These are phyloP conservation scores for Pelargonium cotyledonis DNA, from an alignment of 441 rosid genomes.

Conservation along the genomic window DNA sequence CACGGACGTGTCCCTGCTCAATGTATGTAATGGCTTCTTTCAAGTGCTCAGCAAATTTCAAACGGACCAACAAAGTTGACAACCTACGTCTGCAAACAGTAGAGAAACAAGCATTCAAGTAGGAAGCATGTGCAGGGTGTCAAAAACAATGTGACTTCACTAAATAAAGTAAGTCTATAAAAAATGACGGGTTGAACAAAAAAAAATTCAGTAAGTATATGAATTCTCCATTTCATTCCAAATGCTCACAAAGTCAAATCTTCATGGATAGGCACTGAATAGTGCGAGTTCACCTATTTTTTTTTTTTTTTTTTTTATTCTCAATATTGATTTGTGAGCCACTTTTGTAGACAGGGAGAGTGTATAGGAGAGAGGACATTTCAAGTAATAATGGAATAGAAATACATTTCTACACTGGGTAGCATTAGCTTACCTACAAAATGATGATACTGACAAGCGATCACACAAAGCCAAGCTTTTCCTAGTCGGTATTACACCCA, in stretches of 20 bases:
- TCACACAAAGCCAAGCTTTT: slow-evolving; percentile 87
- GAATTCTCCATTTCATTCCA: no score
- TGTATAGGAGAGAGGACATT: not conserved
- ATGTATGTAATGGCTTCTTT: slow-evolving; percentile 88
- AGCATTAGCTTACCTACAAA: slow-evolving; percentile 54
- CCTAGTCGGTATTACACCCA: slow-evolving; percentile 86
- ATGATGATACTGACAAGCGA: slow-evolving; percentile 62
- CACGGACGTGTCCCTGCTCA: slow-evolving; percentile 87
- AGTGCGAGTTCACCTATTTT: no score
- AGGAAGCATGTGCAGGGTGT: not conserved
- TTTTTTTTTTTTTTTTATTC: no score
- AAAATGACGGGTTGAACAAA: no score
- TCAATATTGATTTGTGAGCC: no score
- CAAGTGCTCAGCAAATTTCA: slow-evolving; percentile 79
- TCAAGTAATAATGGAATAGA: not conserved
- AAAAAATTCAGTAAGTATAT: no score
- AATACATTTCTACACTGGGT: not conserved
- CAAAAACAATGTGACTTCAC: not conserved
- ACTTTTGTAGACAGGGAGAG: no score
- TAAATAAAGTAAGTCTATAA: no score
- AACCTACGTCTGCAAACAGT: slow-evolving; percentile 63
- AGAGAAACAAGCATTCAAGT: not conserved
- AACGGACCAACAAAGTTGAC: slow-evolving; percentile 48
- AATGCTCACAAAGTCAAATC: no score
- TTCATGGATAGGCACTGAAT: no score